These are phyloP conservation scores for Alternaria tenuissima DNA, from an alignment of 2,329 filamentous ascomycete genomes.

Conservation along the genomic window DNA sequence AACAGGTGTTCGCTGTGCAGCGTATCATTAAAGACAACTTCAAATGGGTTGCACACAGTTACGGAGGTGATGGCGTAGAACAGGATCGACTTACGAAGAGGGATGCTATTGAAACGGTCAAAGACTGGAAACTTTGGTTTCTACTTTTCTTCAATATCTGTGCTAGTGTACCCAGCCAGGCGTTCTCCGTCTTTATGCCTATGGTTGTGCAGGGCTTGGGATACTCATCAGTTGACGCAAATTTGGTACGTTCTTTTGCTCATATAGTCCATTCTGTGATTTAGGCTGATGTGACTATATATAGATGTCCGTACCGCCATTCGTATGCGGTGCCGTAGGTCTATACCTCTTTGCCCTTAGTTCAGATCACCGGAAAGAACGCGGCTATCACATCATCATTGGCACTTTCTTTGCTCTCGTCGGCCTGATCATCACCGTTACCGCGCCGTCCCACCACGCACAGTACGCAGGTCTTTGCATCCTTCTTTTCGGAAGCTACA, in stretches of 20 bases:
- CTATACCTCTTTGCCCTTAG: conserved; percentile 56
- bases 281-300: neutral
- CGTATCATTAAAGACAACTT: conserved; percentile 30
- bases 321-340: conserved; percentile 57
- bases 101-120: conserved; percentile 27
- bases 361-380: conserved; percentile 50
- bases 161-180: conserved; percentile 52
- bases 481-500: conserved; percentile 34
- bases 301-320: conserved; percentile 58
- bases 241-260: conserved; percentile 18
- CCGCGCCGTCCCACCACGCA: conserved; percentile 4
- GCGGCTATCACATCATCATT: conserved; percentile 54
- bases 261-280: neutral
- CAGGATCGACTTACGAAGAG: conserved; percentile 22
- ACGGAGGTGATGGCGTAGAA: conserved; percentile 3
- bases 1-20: conserved; percentile 23
- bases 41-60: conserved; percentile 1
- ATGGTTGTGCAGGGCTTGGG: conserved; percentile 55
- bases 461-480: conserved; percentile 33
- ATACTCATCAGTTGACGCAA: conserved; percentile 28
- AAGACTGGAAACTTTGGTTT: conserved; percentile 36
- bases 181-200: conserved; percentile 55
- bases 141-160: conserved; percentile 51
- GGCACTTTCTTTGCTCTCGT: conserved; percentile 55
- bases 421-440: conserved; percentile 28